Conservation (phyloP, 345 rosid species). For the Lepidium sativum region DNA sequence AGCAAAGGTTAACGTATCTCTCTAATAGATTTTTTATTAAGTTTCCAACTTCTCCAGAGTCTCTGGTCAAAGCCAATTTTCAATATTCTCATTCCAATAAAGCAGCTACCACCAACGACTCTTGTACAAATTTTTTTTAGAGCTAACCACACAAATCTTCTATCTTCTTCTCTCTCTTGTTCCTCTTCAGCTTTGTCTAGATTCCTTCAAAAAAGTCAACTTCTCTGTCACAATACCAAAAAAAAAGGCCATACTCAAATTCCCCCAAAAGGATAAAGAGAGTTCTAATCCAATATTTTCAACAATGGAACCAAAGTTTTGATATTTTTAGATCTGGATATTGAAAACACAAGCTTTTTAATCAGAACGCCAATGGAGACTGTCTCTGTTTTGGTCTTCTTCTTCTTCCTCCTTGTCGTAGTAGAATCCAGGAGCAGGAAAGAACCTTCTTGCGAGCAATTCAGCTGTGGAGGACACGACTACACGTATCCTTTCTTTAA, state of each 20-base stretch:
- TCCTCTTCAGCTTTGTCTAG: conserved; percentile 8
- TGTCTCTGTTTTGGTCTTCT: conserved; percentile 11
- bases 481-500: conserved; percentile 20
- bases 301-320: conserved; percentile 1
- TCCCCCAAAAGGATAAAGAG: not conserved
- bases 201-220: conserved; percentile 20
- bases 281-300: not conserved
- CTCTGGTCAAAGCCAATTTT: conserved; percentile 21
- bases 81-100: not conserved
- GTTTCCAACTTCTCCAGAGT: conserved; percentile 5
- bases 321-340: conserved; percentile 12
- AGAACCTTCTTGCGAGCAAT: not conserved
- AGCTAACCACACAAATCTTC: conserved; percentile 5
- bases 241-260: not conserved
- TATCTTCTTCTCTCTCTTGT: conserved; percentile 8
- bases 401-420: conserved; percentile 2
- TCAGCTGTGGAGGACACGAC: conserved; percentile 22
- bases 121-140: conserved; percentile 4
- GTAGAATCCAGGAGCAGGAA: not conserved
- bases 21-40: conserved; percentile 1
- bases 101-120: conserved; percentile 22
- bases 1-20: conserved; percentile 13
- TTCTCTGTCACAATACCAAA: conserved; percentile 7
- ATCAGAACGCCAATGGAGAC: conserved; percentile 11
- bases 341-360: not conserved